Evolutionary conservation across 1,139 yeast species (phyloP).

Genomic region (Diutina siamensis): DNA sequence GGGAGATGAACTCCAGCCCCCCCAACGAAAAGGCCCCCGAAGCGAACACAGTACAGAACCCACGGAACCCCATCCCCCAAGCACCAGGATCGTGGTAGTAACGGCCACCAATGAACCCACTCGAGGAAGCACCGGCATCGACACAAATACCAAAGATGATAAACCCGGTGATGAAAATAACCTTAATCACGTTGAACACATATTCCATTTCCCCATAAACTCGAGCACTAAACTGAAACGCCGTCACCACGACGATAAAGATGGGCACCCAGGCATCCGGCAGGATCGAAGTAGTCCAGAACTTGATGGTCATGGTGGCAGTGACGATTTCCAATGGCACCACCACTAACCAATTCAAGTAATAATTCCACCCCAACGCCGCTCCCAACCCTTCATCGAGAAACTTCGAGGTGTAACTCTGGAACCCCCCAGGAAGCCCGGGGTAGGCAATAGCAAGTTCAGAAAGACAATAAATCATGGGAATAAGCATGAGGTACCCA

Average conservation of each 20-base stretch:
- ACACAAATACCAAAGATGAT: constrained; percentile 29
- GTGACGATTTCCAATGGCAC: constrained; percentile 27
- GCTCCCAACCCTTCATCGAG: constrained; percentile 25
- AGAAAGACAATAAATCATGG: constrained; percentile 25
- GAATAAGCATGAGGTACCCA: constrained; percentile 24
- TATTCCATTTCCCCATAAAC: constrained; percentile 38
- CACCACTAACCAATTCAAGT: constrained; percentile 24
- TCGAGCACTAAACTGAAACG: constrained; percentile 27
- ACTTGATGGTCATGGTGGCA: constrained; percentile 22
- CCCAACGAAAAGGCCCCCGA: constrained; percentile 34
- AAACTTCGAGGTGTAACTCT: constrained; percentile 22
- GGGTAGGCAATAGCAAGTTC: constrained; percentile 25
- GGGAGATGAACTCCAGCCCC: constrained; percentile 29
- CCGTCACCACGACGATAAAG: constrained; percentile 23
- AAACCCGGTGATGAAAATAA: constrained; percentile 27
- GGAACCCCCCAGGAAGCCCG: constrained; percentile 24
- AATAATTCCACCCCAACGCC: constrained; percentile 28
- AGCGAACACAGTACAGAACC: constrained; percentile 33
- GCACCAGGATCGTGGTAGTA: constrained; percentile 57
- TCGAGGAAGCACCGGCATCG: constrained; percentile 23
- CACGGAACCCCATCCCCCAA: constrained; percentile 17
- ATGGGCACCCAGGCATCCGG: constrained; percentile 31
- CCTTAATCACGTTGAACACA: constrained; percentile 24
- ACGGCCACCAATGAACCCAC: constrained; percentile 38
- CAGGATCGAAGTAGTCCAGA: constrained; percentile 28